Base-by-base conservation (phyloP, 2,329 filamentous ascomycete species). In the Grosmannia serpens region DNA sequence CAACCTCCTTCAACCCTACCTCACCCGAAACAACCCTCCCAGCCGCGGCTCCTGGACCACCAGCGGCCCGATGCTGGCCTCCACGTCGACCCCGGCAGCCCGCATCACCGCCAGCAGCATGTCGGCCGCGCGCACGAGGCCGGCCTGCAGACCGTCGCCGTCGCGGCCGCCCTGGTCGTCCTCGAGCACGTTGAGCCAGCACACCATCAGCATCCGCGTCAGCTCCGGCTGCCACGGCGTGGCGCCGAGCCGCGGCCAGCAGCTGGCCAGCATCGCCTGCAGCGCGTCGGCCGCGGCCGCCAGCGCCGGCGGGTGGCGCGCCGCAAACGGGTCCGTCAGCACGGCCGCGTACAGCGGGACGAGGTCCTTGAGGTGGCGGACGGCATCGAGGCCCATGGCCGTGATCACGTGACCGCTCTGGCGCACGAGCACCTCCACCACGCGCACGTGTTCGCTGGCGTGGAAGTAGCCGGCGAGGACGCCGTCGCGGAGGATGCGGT, bases 331-430 rank as follows among this genome's bases (percentile, higher is more conserved):
- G 65, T 91, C 84, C 2, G 81, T 77, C 57, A 95, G 73, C 11
- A 86, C 80, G 46, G 75, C 73, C 2, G 82, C 82, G 11, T 89
- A 70, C 62, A 91, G 75, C 0, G 87, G 83, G 1, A 95, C 68
- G 9, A 92, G 70, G 52, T 84, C 81, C 74, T 85, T 83, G 1
- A 91, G 72, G 68, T 91, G 85, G 65, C 86, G 88, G 31, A 84
- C 79, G 2, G 81, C 74, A 61, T 82, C 74, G 56, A 90, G 75
- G 47, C 82, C 82, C 67, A 91, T 73, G 17, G 74, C 75, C 6
- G 74, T 65, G 6, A 89, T 67, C 17, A 88, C 67, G 11, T 68
- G 63, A 1, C 68, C 64, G 4, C 82, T 71, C 50, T 83, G 73
- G 0, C 68, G 65, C 63, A 86, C 74, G 3, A 91, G 73, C 8